Base-by-base conservation (phyloP, 768 basidiomycete species). In the Xerocomellus amylosporus region DNA sequence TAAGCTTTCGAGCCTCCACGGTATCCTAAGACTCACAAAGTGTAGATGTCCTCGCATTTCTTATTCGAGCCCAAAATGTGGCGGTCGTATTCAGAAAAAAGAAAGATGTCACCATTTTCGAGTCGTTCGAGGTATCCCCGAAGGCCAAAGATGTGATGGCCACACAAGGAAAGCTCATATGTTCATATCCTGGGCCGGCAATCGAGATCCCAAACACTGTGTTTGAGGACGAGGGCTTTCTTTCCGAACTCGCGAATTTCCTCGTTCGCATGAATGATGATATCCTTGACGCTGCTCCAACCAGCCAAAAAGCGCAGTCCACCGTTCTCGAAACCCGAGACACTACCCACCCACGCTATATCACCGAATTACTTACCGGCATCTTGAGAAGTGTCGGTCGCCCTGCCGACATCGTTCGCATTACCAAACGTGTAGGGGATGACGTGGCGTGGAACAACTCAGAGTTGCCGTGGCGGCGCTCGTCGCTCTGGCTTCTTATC, bases 401-500 rank as follows among this genome's bases (percentile, higher is more conserved):
- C 4, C 75, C 74, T 2, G 60, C 68, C 14, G 64, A 64, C 15
- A 55, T 71, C 5, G 31, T 30, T 39, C 60, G 68, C 7, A 71
- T 77, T 20, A 58, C 50, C 14, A 83, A 83, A 60, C 75, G 77
- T 8, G 67, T 80, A 0, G 70, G 68, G 7, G 80, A 82, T 47
- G 77, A 82, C 26, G 75, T 80, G 2, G 65, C 77, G 2, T 78
- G 78, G 75, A 37, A 69, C 5, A 51, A 67, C 20, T 66, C 75
- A 3, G 49, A 58, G 28, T 65, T 71, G 13, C 50, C 82, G 70
- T 83, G 81, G 81, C 67, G 82, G 26, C 71, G 81, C 22, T 78
- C 79, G 9, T 66, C 78, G 1, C 65, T 79, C 12, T 83, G 81
- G 80, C 73, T 81, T 5, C 60, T 79, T 12, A 62, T 79, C 33